Conservation (phyloP, 306 rosid species). For the Elaeagnus macrophylla region DNA sequence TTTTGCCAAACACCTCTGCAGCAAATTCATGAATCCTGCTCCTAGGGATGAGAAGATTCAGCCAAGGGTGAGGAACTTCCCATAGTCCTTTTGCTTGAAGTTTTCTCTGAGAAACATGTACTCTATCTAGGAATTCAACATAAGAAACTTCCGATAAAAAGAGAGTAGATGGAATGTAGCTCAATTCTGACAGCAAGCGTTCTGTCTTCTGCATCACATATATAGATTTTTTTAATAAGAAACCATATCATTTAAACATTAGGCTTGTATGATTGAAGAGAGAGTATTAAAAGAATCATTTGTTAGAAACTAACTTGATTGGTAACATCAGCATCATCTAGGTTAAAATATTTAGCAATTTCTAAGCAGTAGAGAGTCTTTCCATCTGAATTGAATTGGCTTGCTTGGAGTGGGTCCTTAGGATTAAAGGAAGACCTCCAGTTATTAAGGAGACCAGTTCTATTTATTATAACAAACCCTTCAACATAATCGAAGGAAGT, state of each 20-base stretch:
- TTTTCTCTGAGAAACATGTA: slow-evolving; percentile 60
- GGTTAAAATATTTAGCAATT: slow-evolving; percentile 75
- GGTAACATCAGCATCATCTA: slow-evolving; percentile 36
- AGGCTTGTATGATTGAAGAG: background rate
- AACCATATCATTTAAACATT: background rate
- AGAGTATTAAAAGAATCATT: background rate
- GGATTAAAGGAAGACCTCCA: slow-evolving; percentile 91
- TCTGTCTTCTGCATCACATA: slow-evolving; percentile 56
- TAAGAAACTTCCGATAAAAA: slow-evolving; percentile 75
- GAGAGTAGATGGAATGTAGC: slow-evolving; percentile 57
- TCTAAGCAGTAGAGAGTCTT: slow-evolving; percentile 72
- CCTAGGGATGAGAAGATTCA: slow-evolving; percentile 69
- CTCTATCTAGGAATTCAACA: slow-evolving; percentile 76
- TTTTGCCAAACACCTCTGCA: slow-evolving; percentile 61
- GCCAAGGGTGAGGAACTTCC: slow-evolving; percentile 98
- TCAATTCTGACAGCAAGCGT: slow-evolving; percentile 44
- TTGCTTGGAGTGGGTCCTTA: slow-evolving; percentile 58
- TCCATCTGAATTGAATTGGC: slow-evolving; percentile 66
- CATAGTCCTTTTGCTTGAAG: slow-evolving; percentile 65
- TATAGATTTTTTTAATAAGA: background rate
- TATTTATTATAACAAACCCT: slow-evolving; percentile 76
- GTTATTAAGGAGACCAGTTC: slow-evolving; percentile 63
- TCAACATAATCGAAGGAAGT: slow-evolving; percentile 75
- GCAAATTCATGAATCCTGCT: slow-evolving; percentile 56
- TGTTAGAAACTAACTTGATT: slow-evolving; percentile 43